A percentile compares a stretch with the other conserved stretches of the same genome.
Conservation (phyloP, 2,329 filamentous ascomycete species). For the Cryphonectria naterciae region DNA sequence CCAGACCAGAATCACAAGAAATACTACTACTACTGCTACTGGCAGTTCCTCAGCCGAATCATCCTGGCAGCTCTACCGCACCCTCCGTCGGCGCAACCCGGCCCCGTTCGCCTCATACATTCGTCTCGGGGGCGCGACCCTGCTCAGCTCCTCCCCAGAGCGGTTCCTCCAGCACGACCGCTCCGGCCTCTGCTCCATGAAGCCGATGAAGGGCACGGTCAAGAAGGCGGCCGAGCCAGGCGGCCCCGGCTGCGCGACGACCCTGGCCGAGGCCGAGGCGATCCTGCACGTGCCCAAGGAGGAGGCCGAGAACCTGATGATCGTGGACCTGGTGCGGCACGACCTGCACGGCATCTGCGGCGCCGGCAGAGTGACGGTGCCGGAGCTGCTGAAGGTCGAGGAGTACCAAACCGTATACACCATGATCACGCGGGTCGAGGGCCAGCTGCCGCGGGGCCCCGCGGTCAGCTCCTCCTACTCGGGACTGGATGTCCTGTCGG, state of each 20-base stretch:
- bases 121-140: constrained; percentile 68
- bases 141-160: constrained; percentile 86
- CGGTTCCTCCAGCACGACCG: constrained; percentile 71
- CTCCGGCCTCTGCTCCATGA: constrained; percentile 71
- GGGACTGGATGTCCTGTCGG: constrained; percentile 76
- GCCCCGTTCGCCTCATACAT: constrained; percentile 86
- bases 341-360: constrained; percentile 87
- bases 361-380: constrained; percentile 72
- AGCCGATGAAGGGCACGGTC: constrained; percentile 97
- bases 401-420: constrained; percentile 91
- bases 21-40: not conserved
- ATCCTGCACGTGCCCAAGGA: constrained; percentile 85
- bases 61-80: constrained; percentile 74
- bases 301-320: constrained; percentile 96
- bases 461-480: constrained; percentile 46
- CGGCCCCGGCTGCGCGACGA: constrained; percentile 40
- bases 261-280: constrained; percentile 70
- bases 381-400: constrained; percentile 82
- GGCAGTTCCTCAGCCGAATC: constrained; percentile 31
- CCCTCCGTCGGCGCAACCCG: constrained; percentile 72
- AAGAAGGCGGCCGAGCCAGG: constrained; percentile 67
- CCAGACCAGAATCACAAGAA: constrained; percentile 64
- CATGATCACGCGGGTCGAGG: constrained; percentile 87
- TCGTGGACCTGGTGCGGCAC: constrained; percentile 93
- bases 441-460: constrained; percentile 51